Conservation (phyloP, 2,329 filamentous ascomycete genomes). For the Colletotrichum siamense region DNA sequence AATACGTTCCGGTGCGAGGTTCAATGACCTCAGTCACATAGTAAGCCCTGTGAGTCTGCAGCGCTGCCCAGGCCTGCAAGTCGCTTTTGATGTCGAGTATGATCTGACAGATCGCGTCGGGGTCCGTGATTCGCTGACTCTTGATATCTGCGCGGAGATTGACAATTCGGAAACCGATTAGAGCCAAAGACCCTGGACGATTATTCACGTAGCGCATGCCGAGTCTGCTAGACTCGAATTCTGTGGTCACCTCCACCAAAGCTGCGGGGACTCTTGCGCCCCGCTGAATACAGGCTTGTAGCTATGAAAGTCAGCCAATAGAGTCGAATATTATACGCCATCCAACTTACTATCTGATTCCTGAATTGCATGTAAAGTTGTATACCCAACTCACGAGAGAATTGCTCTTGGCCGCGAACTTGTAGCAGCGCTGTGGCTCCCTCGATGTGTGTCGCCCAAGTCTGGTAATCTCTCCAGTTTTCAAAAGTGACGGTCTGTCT, state of each 20-base stretch:
- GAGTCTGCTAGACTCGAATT: neutral
- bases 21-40: neutral
- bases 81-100: neutral
- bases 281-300: constrained; percentile 26
- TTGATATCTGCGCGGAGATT: constrained; percentile 26
- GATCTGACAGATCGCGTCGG: neutral
- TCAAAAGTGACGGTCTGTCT: constrained; percentile 26
- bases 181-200: constrained; percentile 4
- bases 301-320: neutral
- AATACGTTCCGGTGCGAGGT: neutral
- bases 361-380: constrained; percentile 29
- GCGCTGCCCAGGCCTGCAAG: neutral
- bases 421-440: constrained; percentile 27
- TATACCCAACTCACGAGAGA: constrained; percentile 23
- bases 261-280: constrained; percentile 15
- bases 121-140: constrained; percentile 17
- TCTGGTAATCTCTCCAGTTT: constrained; percentile 19
- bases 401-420: constrained; percentile 29
- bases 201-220: neutral
- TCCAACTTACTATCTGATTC: constrained; percentile 28
- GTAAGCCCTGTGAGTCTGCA: neutral
- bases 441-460: constrained; percentile 28
- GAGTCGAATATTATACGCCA: neutral
- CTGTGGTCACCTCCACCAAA: neutral
- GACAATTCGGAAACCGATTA: constrained; percentile 23